Evolutionary conservation across 192 early-diverging fungal species (phyloP).

Genomic region (Neocallimastix lanati): DNA sequence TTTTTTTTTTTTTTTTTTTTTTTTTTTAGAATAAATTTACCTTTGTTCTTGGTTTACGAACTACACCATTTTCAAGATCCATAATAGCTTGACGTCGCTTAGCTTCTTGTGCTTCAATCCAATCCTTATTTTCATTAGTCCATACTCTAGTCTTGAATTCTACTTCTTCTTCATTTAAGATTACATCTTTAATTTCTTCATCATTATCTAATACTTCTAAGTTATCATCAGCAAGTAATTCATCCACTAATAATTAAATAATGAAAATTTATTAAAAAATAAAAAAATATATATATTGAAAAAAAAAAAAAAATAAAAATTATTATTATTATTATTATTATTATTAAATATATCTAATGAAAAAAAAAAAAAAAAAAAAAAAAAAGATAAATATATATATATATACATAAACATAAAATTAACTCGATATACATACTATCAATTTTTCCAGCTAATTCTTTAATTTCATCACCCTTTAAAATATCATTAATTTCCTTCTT

Average conservation of each 20-base stretch:
- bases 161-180: conserved; percentile 60
- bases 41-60: conserved; percentile 3
- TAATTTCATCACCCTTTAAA: conserved; percentile 6
- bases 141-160: conserved; percentile 62
- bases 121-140: conserved; percentile 76
- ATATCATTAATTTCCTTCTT: conserved; percentile 7
- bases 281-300: too few relatives aligned
- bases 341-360: too few relatives aligned
- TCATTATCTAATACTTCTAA: conserved; percentile 32
- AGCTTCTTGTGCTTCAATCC: conserved; percentile 39
- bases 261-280: too few relatives aligned
- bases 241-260: not conserved
- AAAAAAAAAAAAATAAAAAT: too few relatives aligned
- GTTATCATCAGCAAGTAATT: not conserved
- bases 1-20: too few relatives aligned
- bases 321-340: too few relatives aligned
- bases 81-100: conserved; percentile 2
- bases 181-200: conserved; percentile 46
- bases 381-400: too few relatives aligned
- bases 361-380: too few relatives aligned
- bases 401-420: too few relatives aligned
- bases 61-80: not conserved
- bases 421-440: too few relatives aligned
- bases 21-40: too few relatives aligned
- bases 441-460: conserved; percentile 10